Evolutionary conservation across 257 asterid genomes (phyloP).

Genomic region (Catharanthus roseus): DNA sequence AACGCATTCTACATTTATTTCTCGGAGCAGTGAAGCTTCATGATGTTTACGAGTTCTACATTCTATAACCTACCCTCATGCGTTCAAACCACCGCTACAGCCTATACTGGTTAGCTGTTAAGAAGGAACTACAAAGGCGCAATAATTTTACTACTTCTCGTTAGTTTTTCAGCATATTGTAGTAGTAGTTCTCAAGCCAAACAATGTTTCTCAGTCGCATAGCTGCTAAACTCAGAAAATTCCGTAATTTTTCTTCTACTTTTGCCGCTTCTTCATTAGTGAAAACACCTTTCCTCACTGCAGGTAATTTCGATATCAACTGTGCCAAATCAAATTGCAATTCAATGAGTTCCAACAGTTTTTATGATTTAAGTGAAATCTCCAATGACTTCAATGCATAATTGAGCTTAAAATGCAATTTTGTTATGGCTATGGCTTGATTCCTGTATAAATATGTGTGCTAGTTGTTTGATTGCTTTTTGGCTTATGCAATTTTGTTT

Average conservation of each 20-base stretch:
- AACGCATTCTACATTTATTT: no score
- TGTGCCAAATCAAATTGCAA: not conserved
- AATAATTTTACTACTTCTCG: no score
- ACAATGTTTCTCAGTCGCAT: constrained; percentile 44
- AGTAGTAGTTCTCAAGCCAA: constrained; percentile 12
- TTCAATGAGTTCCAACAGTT: not conserved
- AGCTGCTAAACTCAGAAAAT: constrained; percentile 31
- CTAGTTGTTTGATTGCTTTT: not conserved
- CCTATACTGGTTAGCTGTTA: no score
- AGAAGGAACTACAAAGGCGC: no score
- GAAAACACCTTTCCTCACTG: constrained; percentile 23
- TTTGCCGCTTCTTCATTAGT: constrained; percentile 13
- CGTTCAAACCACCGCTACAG: no score
- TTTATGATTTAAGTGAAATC: not conserved
- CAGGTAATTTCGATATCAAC: constrained; percentile 33
- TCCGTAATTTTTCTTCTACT: constrained; percentile 21
- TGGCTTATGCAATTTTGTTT: not conserved
- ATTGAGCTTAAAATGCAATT: no score
- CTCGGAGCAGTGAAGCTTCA: no score
- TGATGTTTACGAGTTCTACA: no score
- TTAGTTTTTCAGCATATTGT: no score
- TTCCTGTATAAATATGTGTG: not conserved
- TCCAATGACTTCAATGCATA: not conserved
- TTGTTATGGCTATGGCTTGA: not conserved
- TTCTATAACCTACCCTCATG: no score